Evolutionary conservation across 1,284 basidiomycete species (phyloP), one percentile per base, ranked within the genome.

Genomic region (Athelia psychrophila): DNA sequence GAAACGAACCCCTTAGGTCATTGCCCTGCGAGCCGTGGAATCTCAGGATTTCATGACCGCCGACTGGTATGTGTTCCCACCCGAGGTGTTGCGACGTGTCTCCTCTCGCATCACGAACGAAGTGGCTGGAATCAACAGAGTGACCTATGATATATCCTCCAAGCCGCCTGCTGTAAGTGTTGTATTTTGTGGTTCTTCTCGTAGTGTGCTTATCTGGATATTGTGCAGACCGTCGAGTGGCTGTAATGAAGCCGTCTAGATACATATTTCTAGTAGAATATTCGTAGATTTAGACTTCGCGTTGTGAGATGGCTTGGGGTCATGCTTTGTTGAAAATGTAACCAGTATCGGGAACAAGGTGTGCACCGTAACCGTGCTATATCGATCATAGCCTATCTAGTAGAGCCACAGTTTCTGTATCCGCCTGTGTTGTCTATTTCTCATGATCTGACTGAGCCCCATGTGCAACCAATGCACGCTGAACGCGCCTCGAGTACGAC

Each of bases 81-180:
- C 93, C 19, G 88, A 91, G 44, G 88, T 99, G 18, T 74, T 99
- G 54, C 85, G 90, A 60, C 87, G 88, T 63, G 95, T 99, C 62
- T 98, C 95, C 19, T 96, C 93, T 51, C 83, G 97, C 51, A 99
- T 99, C 64, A 99, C 97, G 44, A 99, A 99, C 72, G 97, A 99
- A 74, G 95, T 97, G 5, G 74, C 78, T 57, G 96, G 96, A 22
- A 86, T 98, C 66, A 97, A 97, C 74, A 86, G 94, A 42, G 90
- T 96, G 44, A 92, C 91, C 5, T 97, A 97, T 68, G 97, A 99
- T 68, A 93, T 99, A 55, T 97, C 96, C 15, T 95, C 91, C 55
- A 99, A 99, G 76, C 97, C 96, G 38, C 96, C 97, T 51, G 93
- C 91, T 38, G 87, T 88, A 69, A 67, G 84, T 72, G 36, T 62